phyloP scores from a whole-genome alignment of 2,329 filamentous ascomycete species.

The Lachnellula subtilissima region DNA sequence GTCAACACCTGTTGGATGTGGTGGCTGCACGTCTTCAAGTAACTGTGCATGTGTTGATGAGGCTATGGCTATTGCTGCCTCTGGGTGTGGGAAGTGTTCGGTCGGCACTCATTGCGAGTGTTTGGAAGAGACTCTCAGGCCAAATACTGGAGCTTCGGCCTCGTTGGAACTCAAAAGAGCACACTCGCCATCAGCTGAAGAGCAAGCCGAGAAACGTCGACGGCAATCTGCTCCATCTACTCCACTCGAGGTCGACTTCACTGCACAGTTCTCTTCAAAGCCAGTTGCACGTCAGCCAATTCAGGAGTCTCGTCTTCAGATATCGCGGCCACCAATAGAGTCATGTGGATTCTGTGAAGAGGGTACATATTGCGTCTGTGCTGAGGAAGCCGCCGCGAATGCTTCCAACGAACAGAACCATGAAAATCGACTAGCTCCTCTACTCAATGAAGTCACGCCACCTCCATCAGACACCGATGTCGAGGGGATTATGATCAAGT shows the following conservation, averaged over 20 bases:
- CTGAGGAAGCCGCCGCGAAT: slow-evolving; percentile 47
- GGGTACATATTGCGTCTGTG: slow-evolving; percentile 77
- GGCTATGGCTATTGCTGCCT: slow-evolving; percentile 46
- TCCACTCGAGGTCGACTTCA: slow-evolving; percentile 69
- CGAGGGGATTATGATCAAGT: slow-evolving; percentile 54
- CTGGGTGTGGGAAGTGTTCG: slow-evolving; percentile 63
- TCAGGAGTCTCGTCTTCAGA: slow-evolving; percentile 18
- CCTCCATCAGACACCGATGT: slow-evolving; percentile 51
- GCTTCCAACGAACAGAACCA: slow-evolving; percentile 27
- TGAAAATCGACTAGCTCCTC: slow-evolving; percentile 36
- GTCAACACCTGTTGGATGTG: slow-evolving; percentile 41
- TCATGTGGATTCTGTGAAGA: slow-evolving; percentile 80
- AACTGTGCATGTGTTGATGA: slow-evolving; percentile 57
- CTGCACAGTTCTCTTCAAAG: slow-evolving; percentile 54
- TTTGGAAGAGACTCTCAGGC: slow-evolving; percentile 40
- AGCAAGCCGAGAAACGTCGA: slow-evolving; percentile 48
- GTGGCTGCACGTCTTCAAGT: slow-evolving; percentile 49
- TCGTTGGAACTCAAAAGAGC: slow-evolving; percentile 29
- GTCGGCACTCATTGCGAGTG: slow-evolving; percentile 59
- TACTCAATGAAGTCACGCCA: slow-evolving; percentile 46
- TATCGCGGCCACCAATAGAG: slow-evolving; percentile 48
- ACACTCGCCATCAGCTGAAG: slow-evolving; percentile 23
- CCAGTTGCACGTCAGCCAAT: slow-evolving; percentile 19
- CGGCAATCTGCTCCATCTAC: slow-evolving; percentile 41
- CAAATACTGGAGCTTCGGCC: slow-evolving; percentile 1